Evolutionary conservation across 306 rosid species (phyloP).

Genomic region (Cucurbita moschata): DNA sequence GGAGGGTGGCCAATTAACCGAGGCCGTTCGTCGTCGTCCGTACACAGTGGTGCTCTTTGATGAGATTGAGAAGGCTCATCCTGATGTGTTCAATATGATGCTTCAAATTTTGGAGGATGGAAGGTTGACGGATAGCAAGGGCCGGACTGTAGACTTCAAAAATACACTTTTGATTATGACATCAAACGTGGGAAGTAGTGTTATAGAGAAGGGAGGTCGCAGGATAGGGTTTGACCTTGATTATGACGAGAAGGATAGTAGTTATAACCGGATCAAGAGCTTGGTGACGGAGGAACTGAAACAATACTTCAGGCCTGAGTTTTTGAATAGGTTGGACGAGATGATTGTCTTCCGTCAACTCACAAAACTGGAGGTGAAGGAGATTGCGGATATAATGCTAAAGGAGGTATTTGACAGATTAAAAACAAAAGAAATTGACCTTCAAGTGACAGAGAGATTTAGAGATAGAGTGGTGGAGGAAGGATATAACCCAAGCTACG

Average conservation of each 20-base stretch:
- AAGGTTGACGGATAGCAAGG: conserved; percentile 87
- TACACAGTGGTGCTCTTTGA: conserved; percentile 88
- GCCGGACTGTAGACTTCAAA: conserved; percentile 93
- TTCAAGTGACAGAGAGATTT: conserved; percentile 86
- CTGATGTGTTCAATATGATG: conserved; percentile 96
- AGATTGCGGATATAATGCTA: conserved; percentile 84
- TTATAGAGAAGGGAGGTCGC: conserved; percentile 94
- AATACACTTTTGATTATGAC: conserved; percentile 94
- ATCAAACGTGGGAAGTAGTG: conserved; percentile 92
- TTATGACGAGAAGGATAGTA: conserved; percentile 85
- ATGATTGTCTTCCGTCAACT: conserved; percentile 94
- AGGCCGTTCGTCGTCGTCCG: conserved; percentile 93
- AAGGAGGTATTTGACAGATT: conserved; percentile 88
- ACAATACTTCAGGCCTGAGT: conserved; percentile 86
- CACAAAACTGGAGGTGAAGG: conserved; percentile 86
- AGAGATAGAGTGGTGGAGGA: conserved; percentile 87
- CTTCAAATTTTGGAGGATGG: conserved; percentile 96
- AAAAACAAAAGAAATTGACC: conserved; percentile 60
- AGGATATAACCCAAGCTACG: conserved; percentile 91
- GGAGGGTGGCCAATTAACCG: conserved; percentile 91
- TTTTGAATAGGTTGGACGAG: conserved; percentile 83
- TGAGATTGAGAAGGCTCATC: conserved; percentile 96
- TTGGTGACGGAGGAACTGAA: conserved; percentile 88
- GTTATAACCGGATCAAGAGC: conserved; percentile 79
- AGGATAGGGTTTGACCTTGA: conserved; percentile 75